phyloP scores from a whole-genome alignment of 2,329 filamentous ascomycete genomes.

The Aspergillus piperis region DNA sequence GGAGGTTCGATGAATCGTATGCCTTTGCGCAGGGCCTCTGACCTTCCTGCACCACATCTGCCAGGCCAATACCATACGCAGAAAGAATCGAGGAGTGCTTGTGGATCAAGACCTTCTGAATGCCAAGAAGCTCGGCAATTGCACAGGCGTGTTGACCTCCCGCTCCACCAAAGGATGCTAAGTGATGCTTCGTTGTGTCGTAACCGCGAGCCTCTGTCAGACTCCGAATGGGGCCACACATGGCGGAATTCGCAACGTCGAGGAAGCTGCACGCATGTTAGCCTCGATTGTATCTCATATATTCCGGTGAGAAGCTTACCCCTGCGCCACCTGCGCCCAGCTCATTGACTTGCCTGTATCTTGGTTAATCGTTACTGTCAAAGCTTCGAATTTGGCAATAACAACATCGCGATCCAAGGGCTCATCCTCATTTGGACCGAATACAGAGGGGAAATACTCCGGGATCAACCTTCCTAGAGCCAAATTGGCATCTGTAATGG shows the following conservation, averaged over 20 bases:
- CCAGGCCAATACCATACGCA: slow-evolving; percentile 87
- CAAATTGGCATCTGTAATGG: slow-evolving; percentile 88
- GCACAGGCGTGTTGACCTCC: slow-evolving; percentile 91
- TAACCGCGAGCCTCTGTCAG: slow-evolving; percentile 88
- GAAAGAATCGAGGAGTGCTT: slow-evolving; percentile 86
- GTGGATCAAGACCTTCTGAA: slow-evolving; percentile 80
- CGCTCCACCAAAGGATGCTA: slow-evolving; percentile 86
- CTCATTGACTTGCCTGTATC: slow-evolving; percentile 62
- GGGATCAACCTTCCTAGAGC: slow-evolving; percentile 80
- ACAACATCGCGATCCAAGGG: slow-evolving; percentile 73
- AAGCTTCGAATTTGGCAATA: slow-evolving; percentile 67
- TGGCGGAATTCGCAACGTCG: slow-evolving; percentile 88
- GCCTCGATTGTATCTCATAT: background rate
- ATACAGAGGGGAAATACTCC: slow-evolving; percentile 79
- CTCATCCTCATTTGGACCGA: slow-evolving; percentile 8
- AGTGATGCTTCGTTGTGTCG: slow-evolving; percentile 78
- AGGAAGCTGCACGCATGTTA: slow-evolving; percentile 68
- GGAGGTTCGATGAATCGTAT: slow-evolving; percentile 23
- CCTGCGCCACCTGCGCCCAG: slow-evolving; percentile 71
- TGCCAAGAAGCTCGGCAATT: slow-evolving; percentile 79
- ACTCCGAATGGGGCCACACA: slow-evolving; percentile 74
- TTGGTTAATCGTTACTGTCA: slow-evolving; percentile 74
- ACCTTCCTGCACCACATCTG: slow-evolving; percentile 79
- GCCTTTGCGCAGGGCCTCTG: slow-evolving; percentile 36
- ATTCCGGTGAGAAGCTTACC: background rate